phyloP scores from a whole-genome alignment of 2,329 filamentous ascomycete species.

The Aspergillus proliferans region DNA sequence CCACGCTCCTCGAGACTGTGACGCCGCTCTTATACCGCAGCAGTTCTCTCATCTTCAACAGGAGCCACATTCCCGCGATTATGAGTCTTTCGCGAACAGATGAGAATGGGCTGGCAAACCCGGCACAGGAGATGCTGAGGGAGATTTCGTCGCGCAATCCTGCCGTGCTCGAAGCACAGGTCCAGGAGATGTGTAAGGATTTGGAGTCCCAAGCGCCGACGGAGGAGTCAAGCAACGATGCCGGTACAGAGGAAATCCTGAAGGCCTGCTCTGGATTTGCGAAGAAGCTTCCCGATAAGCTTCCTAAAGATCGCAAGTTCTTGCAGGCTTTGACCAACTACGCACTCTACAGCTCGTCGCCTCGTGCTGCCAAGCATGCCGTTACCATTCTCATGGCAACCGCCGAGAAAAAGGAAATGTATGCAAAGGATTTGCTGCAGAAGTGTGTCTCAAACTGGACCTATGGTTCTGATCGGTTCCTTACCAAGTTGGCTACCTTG shows the following conservation, averaged over 20 bases:
- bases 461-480: constrained; percentile 66
- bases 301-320: constrained; percentile 76
- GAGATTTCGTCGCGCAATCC: constrained; percentile 88
- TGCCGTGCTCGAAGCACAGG: constrained; percentile 84
- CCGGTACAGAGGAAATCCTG: constrained; percentile 76
- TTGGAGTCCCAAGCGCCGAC: constrained; percentile 75
- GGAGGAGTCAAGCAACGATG: constrained; percentile 60
- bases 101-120: constrained; percentile 66
- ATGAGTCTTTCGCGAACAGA: constrained; percentile 82
- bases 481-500: constrained; percentile 50
- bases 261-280: constrained; percentile 93
- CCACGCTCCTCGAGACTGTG: constrained; percentile 67
- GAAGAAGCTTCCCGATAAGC: constrained; percentile 73
- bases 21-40: constrained; percentile 76
- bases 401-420: constrained; percentile 71
- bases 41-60: constrained; percentile 82
- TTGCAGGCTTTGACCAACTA: constrained; percentile 74
- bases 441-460: constrained; percentile 68
- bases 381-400: constrained; percentile 81
- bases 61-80: constrained; percentile 85
- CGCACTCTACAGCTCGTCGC: constrained; percentile 72
- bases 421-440: constrained; percentile 74
- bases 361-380: constrained; percentile 85
- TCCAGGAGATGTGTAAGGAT: constrained; percentile 83
- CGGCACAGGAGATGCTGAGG: constrained; percentile 82